These are phyloP conservation scores for Saccharomycopsis fibuligera DNA, from an alignment of 805 yeast genomes.

Conservation along the genomic window DNA sequence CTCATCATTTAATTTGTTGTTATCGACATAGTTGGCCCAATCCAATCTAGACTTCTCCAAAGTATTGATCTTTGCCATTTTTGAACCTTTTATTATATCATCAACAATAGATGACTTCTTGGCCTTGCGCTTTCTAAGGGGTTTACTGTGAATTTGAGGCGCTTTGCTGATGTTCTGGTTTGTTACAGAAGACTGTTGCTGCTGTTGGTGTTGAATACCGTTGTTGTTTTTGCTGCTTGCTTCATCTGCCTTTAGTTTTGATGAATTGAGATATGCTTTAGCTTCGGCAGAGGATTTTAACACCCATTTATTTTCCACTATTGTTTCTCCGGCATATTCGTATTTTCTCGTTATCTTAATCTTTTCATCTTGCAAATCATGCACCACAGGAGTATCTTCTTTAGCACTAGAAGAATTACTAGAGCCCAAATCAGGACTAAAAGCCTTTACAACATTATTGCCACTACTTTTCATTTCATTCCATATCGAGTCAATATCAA, in stretches of 20 bases:
- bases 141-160: no score
- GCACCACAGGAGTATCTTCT: neutral
- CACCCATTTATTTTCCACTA: conserved; percentile 74
- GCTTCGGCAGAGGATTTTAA: conserved; percentile 80
- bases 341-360: conserved; percentile 71
- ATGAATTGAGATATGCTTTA: conserved; percentile 62
- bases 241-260: conserved; percentile 30
- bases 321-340: conserved; percentile 82
- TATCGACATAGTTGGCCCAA: conserved; percentile 92
- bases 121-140: conserved; percentile 37
- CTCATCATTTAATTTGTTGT: conserved; percentile 78
- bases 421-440: neutral
- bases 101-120: conserved; percentile 74
- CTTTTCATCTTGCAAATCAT: conserved; percentile 37
- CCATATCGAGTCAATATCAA: conserved; percentile 52
- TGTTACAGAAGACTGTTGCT: conserved; percentile 23
- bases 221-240: conserved; percentile 4
- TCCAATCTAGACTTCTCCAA: conserved; percentile 88
- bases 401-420: neutral
- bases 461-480: conserved; percentile 37
- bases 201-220: conserved; percentile 3
- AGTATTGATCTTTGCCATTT: conserved; percentile 78
- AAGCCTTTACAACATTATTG: conserved; percentile 11
- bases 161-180: neutral
- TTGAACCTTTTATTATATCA: conserved; percentile 62